These are phyloP conservation scores for Cavenderia fasciculata DNA, from an alignment of 78 protist genomes.

Conservation along the genomic window DNA sequence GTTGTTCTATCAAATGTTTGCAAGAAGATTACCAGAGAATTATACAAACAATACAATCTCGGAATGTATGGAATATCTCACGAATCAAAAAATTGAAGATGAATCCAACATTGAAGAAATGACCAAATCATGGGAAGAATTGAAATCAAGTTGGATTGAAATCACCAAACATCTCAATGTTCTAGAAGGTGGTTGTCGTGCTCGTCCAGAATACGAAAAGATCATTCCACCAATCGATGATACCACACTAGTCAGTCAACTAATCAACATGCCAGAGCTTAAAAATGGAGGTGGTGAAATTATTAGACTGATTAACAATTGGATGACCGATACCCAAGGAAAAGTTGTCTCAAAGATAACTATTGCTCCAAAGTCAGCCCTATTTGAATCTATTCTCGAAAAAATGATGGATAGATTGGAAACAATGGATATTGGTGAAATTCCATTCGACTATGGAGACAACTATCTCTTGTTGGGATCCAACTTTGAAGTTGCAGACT, in stretches of 20 bases:
- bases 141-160: background rate
- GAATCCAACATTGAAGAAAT: background rate
- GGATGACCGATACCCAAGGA: conserved; percentile 25
- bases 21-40: background rate
- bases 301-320: conserved; percentile 28
- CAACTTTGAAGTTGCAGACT: conserved; percentile 5
- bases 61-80: background rate
- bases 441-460: conserved; percentile 5
- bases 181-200: conserved; percentile 69
- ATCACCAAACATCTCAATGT: background rate
- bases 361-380: background rate
- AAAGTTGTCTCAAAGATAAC: background rate
- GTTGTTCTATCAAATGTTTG: background rate
- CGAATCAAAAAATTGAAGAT: background rate
- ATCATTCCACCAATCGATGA: conserved; percentile 12
- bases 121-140: background rate
- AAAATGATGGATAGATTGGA: background rate
- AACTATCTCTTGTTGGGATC: conserved; percentile 38
- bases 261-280: background rate
- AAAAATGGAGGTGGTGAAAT: conserved; percentile 21
- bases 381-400: conserved; percentile 1
- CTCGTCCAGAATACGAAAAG: conserved; percentile 51
- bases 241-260: background rate
- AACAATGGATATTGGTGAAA: conserved; percentile 16
- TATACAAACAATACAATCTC: background rate